A percentile compares a stretch with the other conserved stretches of the same genome.
phyloP scores from a whole-genome alignment of 2,329 filamentous ascomycete genomes.

The Aspergillus luchuensis region DNA sequence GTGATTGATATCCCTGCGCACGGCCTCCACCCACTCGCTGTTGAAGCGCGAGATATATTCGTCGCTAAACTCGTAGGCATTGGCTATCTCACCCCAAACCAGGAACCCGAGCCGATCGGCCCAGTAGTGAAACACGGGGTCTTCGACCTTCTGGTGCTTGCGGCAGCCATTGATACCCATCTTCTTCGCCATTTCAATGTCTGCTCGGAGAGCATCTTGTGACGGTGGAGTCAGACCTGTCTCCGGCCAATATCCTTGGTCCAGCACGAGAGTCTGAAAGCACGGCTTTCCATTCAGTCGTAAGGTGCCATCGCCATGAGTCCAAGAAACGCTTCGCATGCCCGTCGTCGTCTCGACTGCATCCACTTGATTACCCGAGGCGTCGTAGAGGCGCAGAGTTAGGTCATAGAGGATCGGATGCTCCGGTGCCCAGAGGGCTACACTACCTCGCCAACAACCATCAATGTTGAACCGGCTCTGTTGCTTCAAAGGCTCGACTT shows the following conservation, averaged over 20 bases:
- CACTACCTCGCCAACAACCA: conserved; percentile 55
- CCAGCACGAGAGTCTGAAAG: conserved; percentile 68
- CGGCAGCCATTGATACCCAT: conserved; percentile 71
- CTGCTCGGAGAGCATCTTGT: conserved; percentile 65
- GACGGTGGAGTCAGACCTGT: conserved; percentile 68
- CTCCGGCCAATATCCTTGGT: conserved; percentile 73
- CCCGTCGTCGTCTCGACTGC: conserved; percentile 62
- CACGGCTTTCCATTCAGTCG: conserved; percentile 67
- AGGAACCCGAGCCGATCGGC: conserved; percentile 67
- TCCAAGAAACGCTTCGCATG: conserved; percentile 64
- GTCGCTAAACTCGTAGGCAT: conserved; percentile 63
- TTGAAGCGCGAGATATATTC: conserved; percentile 64
- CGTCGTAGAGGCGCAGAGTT: conserved; percentile 54
- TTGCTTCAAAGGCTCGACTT: conserved; percentile 27
- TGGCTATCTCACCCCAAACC: conserved; percentile 72
- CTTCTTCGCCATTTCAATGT: conserved; percentile 63
- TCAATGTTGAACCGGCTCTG: conserved; percentile 44
- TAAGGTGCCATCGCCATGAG: conserved; percentile 59
- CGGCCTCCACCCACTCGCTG: conserved; percentile 64
- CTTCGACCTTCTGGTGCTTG: conserved; percentile 69
- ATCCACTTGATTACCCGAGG: conserved; percentile 41
- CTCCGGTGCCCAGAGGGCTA: conserved; percentile 70
- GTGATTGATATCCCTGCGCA: conserved; percentile 66
- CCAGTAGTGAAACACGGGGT: conserved; percentile 66
- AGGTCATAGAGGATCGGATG: conserved; percentile 66